phyloP scores from a whole-genome alignment of 352 stramenopile species.

The Globisporangium solare region DNA sequence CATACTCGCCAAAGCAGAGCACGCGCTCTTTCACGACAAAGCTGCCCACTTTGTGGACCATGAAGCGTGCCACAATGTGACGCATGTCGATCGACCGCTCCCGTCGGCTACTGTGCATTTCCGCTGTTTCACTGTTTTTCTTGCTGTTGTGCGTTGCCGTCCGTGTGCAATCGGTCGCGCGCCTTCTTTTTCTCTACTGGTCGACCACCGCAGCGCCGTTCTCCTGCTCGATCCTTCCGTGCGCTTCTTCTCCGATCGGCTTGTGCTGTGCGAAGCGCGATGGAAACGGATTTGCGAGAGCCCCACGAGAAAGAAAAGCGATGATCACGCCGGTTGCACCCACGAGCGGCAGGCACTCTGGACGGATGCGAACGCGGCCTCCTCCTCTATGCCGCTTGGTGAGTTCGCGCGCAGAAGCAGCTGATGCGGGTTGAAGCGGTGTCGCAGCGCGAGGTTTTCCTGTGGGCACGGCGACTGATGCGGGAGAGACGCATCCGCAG shows the following conservation, averaged over 20 bases:
- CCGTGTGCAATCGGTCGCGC: no score
- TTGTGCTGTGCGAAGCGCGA: neutral
- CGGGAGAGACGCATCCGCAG: conserved; percentile 9
- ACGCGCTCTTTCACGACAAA: conserved; percentile 85
- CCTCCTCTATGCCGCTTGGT: conserved; percentile 1
- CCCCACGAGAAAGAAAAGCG: neutral
- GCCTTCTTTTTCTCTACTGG: neutral
- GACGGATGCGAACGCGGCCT: neutral
- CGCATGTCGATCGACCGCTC: conserved; percentile 40
- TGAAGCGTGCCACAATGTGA: conserved; percentile 66
- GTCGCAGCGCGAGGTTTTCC: conserved; percentile 1
- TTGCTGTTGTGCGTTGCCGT: neutral
- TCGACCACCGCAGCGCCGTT: no score
- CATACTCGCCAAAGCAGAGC: conserved; percentile 69
- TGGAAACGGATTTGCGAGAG: no score
- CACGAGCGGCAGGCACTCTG: neutral
- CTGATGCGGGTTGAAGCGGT: conserved; percentile 7
- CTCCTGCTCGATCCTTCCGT: neutral
- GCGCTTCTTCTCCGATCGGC: neutral
- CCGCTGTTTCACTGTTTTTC: conserved; percentile 3
- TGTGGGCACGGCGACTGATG: neutral
- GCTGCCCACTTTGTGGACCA: conserved; percentile 80
- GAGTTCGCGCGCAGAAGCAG: neutral
- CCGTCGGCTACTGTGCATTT: neutral
- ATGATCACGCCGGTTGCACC: neutral